phyloP scores from a whole-genome alignment of 164 flowering plant species.

The Vitis cinerea region DNA sequence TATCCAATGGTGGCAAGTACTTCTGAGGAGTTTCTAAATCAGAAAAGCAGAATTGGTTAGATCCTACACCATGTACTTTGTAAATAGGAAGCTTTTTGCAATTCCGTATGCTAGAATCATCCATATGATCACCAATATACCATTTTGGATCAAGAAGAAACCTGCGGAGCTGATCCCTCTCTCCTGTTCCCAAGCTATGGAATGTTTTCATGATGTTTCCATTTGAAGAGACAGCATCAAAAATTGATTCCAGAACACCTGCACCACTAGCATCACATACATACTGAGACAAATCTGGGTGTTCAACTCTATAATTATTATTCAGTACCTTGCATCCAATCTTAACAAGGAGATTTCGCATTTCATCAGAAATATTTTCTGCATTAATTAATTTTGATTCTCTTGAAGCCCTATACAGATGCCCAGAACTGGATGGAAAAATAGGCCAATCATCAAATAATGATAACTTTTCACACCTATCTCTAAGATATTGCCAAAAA shows the following conservation, averaged over 20 bases:
- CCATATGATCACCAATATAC: slow-evolving; percentile 59
- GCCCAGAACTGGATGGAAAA: slow-evolving; percentile 80
- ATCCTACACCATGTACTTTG: slow-evolving; percentile 53
- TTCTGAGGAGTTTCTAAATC: slow-evolving; percentile 65
- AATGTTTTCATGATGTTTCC: slow-evolving; percentile 27
- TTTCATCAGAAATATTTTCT: slow-evolving; percentile 46
- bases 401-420: slow-evolving; percentile 61
- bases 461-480: slow-evolving; percentile 51
- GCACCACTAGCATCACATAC: slow-evolving; percentile 57
- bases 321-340: slow-evolving; percentile 85
- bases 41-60: slow-evolving; percentile 42
- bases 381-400: slow-evolving; percentile 60
- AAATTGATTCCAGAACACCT: slow-evolving; percentile 72
- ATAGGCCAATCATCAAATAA: slow-evolving; percentile 94
- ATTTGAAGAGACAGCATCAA: slow-evolving; percentile 51
- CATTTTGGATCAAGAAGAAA: slow-evolving; percentile 87
- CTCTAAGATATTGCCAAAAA: slow-evolving; percentile 78
- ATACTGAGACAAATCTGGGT: slow-evolving; percentile 59
- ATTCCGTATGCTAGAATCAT: slow-evolving; percentile 43
- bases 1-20: slow-evolving; percentile 66
- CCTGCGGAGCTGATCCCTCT: slow-evolving; percentile 70
- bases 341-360: slow-evolving; percentile 55
- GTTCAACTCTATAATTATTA: slow-evolving; percentile 56
- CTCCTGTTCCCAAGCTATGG: slow-evolving; percentile 41
- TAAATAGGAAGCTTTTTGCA: slow-evolving; percentile 75